Conservation (phyloP, 2,329 filamentous ascomycete species). For the Tolypocladium paradoxum region DNA sequence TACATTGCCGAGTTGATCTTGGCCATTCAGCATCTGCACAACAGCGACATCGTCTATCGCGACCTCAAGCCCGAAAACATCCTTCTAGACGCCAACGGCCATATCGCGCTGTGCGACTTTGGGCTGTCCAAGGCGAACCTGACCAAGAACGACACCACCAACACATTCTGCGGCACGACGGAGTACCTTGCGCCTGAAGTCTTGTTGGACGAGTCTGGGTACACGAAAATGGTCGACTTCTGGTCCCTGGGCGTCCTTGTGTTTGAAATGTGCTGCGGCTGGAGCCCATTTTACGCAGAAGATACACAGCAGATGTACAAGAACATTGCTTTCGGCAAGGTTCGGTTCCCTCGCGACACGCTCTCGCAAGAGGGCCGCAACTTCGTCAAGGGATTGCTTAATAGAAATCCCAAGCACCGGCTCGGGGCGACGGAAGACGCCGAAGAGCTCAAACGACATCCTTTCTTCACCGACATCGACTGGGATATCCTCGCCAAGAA, state of each 20-base stretch:
- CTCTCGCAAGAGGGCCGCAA: constrained; percentile 90
- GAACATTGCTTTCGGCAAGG: constrained; percentile 98
- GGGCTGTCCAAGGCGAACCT: constrained; percentile 95
- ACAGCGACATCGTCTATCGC: constrained; percentile 95
- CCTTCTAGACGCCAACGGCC: constrained; percentile 88
- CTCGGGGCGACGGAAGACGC: constrained; percentile 86
- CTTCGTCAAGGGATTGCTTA: constrained; percentile 94
- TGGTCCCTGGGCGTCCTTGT: constrained; percentile 97
- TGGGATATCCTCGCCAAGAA: constrained; percentile 85
- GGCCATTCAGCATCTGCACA: constrained; percentile 86
- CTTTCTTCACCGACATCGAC: constrained; percentile 90
- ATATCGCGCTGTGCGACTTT: constrained; percentile 96
- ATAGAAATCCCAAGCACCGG: constrained; percentile 92
- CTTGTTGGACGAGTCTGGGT: constrained; percentile 87
- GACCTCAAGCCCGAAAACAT: constrained; percentile 98
- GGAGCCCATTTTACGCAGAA: constrained; percentile 98
- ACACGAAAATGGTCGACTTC: constrained; percentile 99
- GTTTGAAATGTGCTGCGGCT: constrained; percentile 99
- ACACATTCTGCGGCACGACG: constrained; percentile 97
- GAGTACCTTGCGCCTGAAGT: constrained; percentile 96
- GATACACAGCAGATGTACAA: constrained; percentile 99
- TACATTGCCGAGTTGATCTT: constrained; percentile 97
- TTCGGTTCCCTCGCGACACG: constrained; percentile 89
- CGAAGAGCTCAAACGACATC: constrained; percentile 84
- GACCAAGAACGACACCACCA: constrained; percentile 94